Conservation (phyloP, 345 rosid genomes). For the Anastatica hierochuntica region DNA sequence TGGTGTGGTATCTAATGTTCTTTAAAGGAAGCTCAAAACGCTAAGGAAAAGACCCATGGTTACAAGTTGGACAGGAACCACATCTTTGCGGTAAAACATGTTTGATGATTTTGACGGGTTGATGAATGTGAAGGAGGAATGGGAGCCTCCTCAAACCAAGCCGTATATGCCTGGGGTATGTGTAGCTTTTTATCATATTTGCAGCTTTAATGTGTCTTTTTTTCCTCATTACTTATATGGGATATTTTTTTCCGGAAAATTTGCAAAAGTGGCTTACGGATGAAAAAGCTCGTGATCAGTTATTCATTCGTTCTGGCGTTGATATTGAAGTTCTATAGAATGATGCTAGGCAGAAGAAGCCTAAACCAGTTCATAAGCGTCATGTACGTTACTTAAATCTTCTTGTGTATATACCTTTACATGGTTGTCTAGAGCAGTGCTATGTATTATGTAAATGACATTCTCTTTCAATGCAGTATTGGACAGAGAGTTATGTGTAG, state of each 20-base stretch:
- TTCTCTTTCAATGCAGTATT: constrained; percentile 43
- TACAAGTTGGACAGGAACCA: constrained; percentile 34
- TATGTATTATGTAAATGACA: not conserved
- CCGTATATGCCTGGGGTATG: constrained; percentile 81
- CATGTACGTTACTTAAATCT: constrained; percentile 43
- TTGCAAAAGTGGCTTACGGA: constrained; percentile 92
- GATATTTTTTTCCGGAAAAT: constrained; percentile 61
- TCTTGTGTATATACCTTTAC: not conserved
- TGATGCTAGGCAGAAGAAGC: constrained; percentile 77
- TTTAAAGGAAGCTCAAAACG: constrained; percentile 85
- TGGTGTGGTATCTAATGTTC: not conserved
- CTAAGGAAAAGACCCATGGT: constrained; percentile 70
- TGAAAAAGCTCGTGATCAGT: constrained; percentile 88
- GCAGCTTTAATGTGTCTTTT: not conserved
- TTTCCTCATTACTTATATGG: not conserved
- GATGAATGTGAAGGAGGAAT: constrained; percentile 79
- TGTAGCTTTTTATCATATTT: not conserved
- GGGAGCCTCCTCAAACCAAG: constrained; percentile 80
- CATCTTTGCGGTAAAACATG: constrained; percentile 71
- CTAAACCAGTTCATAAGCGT: constrained; percentile 89
- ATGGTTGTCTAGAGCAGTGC: not conserved
- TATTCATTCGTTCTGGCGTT: constrained; percentile 77
- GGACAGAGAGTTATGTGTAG: constrained; percentile 94
- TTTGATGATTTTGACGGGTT: constrained; percentile 68
- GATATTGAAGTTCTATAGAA: constrained; percentile 96